Percentiles rank a stretch among this genome's conserved stretches.
Evolutionary conservation across 768 basidiomycete genomes (phyloP).

Genomic region (Mycena rebaudengoi): DNA sequence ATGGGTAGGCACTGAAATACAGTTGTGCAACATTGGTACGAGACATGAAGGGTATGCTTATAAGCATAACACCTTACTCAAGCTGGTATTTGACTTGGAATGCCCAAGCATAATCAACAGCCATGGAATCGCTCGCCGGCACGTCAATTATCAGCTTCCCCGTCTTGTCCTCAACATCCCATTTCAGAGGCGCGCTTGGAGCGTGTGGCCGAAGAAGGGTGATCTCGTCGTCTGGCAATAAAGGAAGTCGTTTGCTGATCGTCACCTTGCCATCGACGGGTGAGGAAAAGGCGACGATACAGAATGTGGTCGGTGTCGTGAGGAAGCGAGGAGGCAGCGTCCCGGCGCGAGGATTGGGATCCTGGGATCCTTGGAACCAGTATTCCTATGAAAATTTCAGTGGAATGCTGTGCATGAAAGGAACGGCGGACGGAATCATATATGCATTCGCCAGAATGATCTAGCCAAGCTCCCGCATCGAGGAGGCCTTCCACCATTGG

Average conservation of each 20-base stretch:
- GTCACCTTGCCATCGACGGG: constrained; percentile 44
- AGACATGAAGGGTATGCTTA: too few species aligned
- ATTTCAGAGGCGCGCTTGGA: constrained; percentile 32
- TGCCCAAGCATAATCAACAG: constrained; percentile 49
- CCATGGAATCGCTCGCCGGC: constrained; percentile 30
- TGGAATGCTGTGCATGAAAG: not conserved
- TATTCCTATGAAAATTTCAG: constrained; percentile 42
- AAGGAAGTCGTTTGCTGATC: constrained; percentile 50
- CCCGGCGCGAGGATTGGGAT: constrained; percentile 33
- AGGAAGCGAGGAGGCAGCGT: constrained; percentile 51
- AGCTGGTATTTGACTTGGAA: constrained; percentile 46
- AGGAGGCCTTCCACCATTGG: constrained; percentile 57
- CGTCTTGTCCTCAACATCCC: constrained; percentile 36
- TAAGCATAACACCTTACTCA: too few species aligned
- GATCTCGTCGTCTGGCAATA: constrained; percentile 53
- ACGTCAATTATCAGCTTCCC: constrained; percentile 41
- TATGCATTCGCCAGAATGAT: constrained; percentile 58
- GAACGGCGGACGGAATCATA: constrained; percentile 55
- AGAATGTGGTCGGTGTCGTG: constrained; percentile 60
- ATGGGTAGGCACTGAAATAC: too few species aligned
- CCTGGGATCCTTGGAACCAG: constrained; percentile 58
- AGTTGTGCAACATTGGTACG: too few species aligned
- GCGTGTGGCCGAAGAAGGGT: constrained; percentile 46
- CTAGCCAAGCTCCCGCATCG: constrained; percentile 61
- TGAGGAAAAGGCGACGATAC: constrained; percentile 52